Conservation (phyloP, 2,329 filamentous ascomycete species). For the Microsporum canis region DNA sequence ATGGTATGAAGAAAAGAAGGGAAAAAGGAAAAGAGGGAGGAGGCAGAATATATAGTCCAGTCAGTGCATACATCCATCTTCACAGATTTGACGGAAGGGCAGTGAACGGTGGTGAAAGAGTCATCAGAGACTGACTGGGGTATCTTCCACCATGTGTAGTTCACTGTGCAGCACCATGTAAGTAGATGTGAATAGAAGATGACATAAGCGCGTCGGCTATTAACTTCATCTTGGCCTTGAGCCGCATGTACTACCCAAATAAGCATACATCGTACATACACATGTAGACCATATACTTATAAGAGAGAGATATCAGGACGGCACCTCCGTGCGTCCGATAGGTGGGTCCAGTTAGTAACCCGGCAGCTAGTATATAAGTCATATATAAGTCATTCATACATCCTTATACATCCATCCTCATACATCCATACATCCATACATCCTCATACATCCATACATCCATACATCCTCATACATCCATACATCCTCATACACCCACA, state of each 20-base stretch:
- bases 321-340: too few relatives aligned
- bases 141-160: too few relatives aligned
- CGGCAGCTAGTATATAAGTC: too few relatives aligned
- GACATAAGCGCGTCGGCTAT: not conserved
- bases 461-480: too few relatives aligned
- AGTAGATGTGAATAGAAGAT: not conserved
- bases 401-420: too few relatives aligned
- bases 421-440: too few relatives aligned
- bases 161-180: not conserved
- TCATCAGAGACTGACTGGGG: not conserved
- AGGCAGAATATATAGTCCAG: not conserved
- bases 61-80: not conserved
- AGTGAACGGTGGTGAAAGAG: not conserved
- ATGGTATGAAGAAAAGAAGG: not conserved
- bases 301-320: too few relatives aligned
- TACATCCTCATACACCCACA: too few relatives aligned
- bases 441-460: too few relatives aligned
- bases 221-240: not conserved
- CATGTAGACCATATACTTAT: not conserved
- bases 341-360: too few relatives aligned
- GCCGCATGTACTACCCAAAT: not conserved
- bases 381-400: too few relatives aligned
- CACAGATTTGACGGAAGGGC: not conserved
- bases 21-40: not conserved
- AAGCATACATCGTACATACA: not conserved